Percentiles rank a stretch among this genome's conserved stretches.
Evolutionary conservation across 495 filamentous ascomycete genomes (phyloP).

Genomic region (Friedmanniomyces simplex): DNA sequence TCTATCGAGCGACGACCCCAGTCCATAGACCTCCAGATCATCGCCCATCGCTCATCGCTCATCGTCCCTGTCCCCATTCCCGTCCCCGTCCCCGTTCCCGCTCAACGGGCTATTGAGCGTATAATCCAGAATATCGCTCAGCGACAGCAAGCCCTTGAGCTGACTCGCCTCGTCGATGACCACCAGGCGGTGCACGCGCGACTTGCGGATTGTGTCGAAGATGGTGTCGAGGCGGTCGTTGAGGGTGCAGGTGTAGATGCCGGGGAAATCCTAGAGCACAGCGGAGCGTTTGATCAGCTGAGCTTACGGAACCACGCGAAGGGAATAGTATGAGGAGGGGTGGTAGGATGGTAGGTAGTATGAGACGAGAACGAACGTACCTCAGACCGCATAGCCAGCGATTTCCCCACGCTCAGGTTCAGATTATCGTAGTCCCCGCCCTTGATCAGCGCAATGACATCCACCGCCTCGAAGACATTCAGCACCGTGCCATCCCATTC

Average conservation of each 20-base stretch:
- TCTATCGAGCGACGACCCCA: no score
- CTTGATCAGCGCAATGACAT: constrained; percentile 93
- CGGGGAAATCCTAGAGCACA: constrained; percentile 93
- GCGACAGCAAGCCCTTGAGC: constrained; percentile 78
- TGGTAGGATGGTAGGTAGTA: no score
- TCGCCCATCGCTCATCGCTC: no score
- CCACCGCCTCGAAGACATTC: constrained; percentile 96
- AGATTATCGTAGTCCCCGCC: constrained; percentile 88
- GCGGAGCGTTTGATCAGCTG: no score
- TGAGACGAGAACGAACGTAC: constrained; percentile 40
- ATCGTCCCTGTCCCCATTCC: no score
- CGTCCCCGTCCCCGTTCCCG: constrained; percentile 8
- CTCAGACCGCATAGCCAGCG: constrained; percentile 73
- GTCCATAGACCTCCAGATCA: no score
- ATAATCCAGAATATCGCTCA: constrained; percentile 95
- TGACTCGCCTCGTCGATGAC: constrained; percentile 81
- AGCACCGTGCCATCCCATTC: constrained; percentile 72
- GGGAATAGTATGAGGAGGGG: no score
- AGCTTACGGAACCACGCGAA: no score
- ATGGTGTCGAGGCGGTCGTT: constrained; percentile 90
- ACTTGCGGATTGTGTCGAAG: constrained; percentile 93
- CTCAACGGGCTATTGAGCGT: constrained; percentile 43
- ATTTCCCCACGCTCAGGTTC: constrained; percentile 76
- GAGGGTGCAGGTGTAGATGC: constrained; percentile 90
- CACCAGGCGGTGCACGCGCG: constrained; percentile 82